Evolutionary conservation across 306 rosid species (phyloP), one percentile per base, ranked within the genome.

Genomic region (Malus sylvestris): DNA sequence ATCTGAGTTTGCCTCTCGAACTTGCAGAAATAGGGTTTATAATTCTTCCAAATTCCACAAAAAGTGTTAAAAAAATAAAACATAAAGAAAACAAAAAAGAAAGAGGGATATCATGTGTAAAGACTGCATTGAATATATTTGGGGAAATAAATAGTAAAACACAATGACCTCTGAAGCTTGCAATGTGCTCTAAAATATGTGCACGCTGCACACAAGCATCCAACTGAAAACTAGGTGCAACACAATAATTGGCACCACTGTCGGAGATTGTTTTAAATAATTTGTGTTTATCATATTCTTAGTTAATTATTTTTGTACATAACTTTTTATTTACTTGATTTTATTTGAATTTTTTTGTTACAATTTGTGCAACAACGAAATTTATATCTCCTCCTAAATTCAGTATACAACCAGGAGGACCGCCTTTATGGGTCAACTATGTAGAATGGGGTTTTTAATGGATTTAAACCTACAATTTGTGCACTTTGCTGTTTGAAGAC

Each of bases 1-100:
- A 86, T 84, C 90, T 96, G 97, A 73, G 99, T 93, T 83, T 65
- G 90, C 96, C 89, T 92, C 93, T 73, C 49, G 1, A 72, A 92
- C 96, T 97, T 92, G 82, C 74, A 88, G n/a, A 53, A 4, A 53
- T 16, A 44, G 13, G 53, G 67, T 27, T 1, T n/a, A 32, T 61
- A 55, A 67, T 69, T 67, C 53, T 27, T 67, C 51, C 62, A 68
- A 62, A 33, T 40, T 61, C 45, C 23, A 57, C 73, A 60, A 22
- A 1, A 42, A 57, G 61, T 33, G 45, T 32, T 22, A 10, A 66
- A 29, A n/a, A 46, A 3, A 13, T 46, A 3, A 46, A 46, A 0
- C 52, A 46, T 46, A 46, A 46, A 0, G 52, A 46, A 46, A 57
- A 32, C 6, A 20, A 10, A 30, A 32, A 18, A 32, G n/a, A 38